A percentile compares a stretch with the other conserved stretches of the same genome.
Evolutionary conservation across 495 filamentous ascomycete genomes (phyloP).

Genomic region (Annulohypoxylon moriforme): DNA sequence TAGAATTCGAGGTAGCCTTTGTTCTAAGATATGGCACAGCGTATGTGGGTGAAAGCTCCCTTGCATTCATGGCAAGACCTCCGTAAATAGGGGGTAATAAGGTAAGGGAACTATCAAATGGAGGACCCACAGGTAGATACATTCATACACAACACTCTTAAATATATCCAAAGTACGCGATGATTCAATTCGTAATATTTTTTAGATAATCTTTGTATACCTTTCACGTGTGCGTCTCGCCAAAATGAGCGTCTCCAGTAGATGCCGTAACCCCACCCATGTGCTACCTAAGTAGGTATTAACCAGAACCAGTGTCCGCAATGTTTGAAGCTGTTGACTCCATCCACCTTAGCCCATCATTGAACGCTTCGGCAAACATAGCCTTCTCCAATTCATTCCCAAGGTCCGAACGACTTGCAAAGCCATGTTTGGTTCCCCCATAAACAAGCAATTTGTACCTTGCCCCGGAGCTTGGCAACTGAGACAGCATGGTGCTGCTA

Average conservation of each 20-base stretch:
- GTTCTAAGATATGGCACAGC: not conserved
- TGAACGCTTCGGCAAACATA: slow-evolving; percentile 22
- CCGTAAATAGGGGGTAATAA: not conserved
- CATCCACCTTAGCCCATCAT: slow-evolving; percentile 18
- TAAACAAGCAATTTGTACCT: slow-evolving; percentile 21
- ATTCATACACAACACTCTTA: not conserved
- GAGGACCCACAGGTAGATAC: not conserved
- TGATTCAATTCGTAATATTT: not conserved
- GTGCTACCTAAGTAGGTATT: too few species aligned
- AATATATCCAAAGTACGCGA: not conserved
- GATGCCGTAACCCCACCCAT: too few species aligned
- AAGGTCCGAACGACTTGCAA: slow-evolving; percentile 18
- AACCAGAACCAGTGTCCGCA: too few species aligned
- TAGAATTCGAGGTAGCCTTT: not conserved
- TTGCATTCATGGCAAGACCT: not conserved
- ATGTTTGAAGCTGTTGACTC: not conserved
- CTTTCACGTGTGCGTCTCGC: not conserved
- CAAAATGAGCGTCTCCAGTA: too few species aligned
- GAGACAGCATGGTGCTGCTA: slow-evolving; percentile 3
- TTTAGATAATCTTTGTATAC: not conserved
- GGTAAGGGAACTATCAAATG: not conserved
- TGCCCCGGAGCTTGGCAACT: slow-evolving; percentile 6
- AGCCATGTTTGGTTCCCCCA: slow-evolving; percentile 23
- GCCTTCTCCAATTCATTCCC: slow-evolving; percentile 17
- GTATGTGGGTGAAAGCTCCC: not conserved